Conservation (phyloP, 139 green algal genomes). For the Tetradesmus lagerheimii region DNA sequence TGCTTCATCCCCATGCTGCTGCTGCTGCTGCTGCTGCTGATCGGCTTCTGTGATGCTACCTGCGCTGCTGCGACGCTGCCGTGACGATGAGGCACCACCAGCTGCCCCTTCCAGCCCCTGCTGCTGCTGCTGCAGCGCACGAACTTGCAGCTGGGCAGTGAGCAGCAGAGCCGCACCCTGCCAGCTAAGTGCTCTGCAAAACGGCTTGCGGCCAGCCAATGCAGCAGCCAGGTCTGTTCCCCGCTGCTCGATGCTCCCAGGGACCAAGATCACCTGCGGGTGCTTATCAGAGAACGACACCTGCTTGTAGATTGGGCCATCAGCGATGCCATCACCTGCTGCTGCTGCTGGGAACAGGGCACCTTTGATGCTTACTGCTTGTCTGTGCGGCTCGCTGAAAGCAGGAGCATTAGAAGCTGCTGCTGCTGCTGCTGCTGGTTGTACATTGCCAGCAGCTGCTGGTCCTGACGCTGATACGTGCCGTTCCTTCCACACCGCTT, state of each 20-base stretch:
- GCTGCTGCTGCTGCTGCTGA: conserved; percentile 24
- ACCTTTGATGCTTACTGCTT: background rate
- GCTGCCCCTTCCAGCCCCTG: background rate
- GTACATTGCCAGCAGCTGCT: background rate
- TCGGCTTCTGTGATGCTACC: background rate
- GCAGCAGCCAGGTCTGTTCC: conserved; percentile 59
- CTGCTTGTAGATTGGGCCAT: conserved; percentile 34
- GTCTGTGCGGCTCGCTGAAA: background rate
- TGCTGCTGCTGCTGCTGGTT: conserved; percentile 26
- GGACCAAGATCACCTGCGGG: conserved; percentile 58
- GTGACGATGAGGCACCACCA: background rate
- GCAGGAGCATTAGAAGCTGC: background rate
- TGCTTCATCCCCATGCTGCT: background rate
- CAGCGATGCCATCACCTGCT: background rate
- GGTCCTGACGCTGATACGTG: background rate
- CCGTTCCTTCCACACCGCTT: conserved; percentile 26
- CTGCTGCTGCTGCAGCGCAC: background rate
- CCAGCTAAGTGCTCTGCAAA: conserved; percentile 40
- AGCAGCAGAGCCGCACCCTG: conserved; percentile 43
- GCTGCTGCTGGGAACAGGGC: background rate
- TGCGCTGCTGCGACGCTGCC: background rate
- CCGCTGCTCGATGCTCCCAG: conserved; percentile 69
- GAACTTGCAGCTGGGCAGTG: background rate
- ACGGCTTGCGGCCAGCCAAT: conserved; percentile 53
- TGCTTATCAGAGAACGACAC: conserved; percentile 33